Percentiles rank a stretch among this genome's conserved stretches.
Conservation (phyloP, 371 early-diverging fungal genomes). For the Parasitella parasitica region DNA sequence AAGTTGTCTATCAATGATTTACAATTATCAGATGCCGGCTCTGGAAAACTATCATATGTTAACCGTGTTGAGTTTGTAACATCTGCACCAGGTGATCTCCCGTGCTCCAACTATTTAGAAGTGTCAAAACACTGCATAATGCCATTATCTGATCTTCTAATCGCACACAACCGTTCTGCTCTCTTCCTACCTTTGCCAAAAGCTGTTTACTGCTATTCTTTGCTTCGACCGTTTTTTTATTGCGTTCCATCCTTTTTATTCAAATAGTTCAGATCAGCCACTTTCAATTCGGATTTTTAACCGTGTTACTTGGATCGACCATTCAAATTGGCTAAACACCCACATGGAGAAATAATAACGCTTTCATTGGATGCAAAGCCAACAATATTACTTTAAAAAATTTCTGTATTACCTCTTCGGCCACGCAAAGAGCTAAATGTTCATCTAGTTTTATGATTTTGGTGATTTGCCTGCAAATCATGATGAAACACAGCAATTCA, state of each 20-base stretch:
- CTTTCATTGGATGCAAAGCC: background rate
- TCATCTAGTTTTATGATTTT: background rate
- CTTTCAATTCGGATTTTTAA: background rate
- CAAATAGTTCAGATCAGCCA: background rate
- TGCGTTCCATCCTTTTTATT: background rate
- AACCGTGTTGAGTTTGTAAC: background rate
- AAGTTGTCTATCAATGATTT: background rate
- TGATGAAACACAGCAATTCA: no score
- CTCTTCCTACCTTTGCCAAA: no score
- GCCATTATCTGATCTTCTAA: background rate
- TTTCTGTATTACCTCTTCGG: background rate
- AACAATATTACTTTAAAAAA: background rate
- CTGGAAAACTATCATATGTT: background rate
- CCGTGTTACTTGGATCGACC: background rate
- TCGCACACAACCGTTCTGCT: no score
- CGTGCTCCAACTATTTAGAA: background rate
- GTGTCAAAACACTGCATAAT: background rate
- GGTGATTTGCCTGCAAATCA: no score
- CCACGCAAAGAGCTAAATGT: background rate
- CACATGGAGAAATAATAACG: background rate
- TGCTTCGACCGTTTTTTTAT: no score
- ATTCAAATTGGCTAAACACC: constrained; percentile 3
- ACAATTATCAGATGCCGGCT: background rate
- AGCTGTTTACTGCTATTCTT: background rate
- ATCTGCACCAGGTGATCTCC: background rate